phyloP scores from a whole-genome alignment of 495 filamentous ascomycete genomes.

The Tuber umbilicatum region DNA sequence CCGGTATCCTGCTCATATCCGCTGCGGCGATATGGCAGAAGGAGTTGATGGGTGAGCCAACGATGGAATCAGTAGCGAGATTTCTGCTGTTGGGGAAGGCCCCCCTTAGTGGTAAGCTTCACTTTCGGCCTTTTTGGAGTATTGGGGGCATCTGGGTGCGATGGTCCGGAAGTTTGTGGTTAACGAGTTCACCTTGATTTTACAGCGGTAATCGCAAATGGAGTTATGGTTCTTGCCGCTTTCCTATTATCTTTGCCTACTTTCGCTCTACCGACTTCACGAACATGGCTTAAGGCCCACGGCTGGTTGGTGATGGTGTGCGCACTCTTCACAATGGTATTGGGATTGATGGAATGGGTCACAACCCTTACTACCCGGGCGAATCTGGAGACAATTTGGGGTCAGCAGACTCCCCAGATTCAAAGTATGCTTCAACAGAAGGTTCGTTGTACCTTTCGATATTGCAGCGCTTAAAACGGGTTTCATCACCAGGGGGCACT shows the following conservation, averaged over 20 bases:
- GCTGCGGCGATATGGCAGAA: slow-evolving; percentile 56
- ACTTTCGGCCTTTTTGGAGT: neutral
- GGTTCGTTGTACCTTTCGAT: slow-evolving; percentile 46
- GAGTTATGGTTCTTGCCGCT: slow-evolving; percentile 54
- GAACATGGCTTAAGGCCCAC: slow-evolving; percentile 55
- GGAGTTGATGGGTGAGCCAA: slow-evolving; percentile 47
- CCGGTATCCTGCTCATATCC: slow-evolving; percentile 58
- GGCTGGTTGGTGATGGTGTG: slow-evolving; percentile 56
- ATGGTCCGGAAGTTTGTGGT: neutral
- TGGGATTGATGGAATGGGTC: slow-evolving; percentile 65
- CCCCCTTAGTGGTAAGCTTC: slow-evolving; percentile 44
- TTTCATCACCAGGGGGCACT: slow-evolving; percentile 2
- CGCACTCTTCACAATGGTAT: slow-evolving; percentile 56
- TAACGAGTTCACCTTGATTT: neutral
- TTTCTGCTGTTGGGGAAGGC: slow-evolving; percentile 57
- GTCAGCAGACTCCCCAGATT: slow-evolving; percentile 46
- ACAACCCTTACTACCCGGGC: slow-evolving; percentile 58
- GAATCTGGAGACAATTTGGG: slow-evolving; percentile 54
- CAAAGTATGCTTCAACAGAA: slow-evolving; percentile 61
- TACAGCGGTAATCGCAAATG: slow-evolving; percentile 59
- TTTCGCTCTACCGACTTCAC: slow-evolving; percentile 52
- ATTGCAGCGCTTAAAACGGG: neutral
- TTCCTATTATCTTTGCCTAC: slow-evolving; percentile 55
- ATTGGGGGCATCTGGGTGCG: neutral
- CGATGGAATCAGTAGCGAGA: slow-evolving; percentile 53